A percentile compares a stretch with the other conserved stretches of the same genome.
Conservation (phyloP, 495 filamentous ascomycete species). For the Lasiosphaeria ovina region DNA sequence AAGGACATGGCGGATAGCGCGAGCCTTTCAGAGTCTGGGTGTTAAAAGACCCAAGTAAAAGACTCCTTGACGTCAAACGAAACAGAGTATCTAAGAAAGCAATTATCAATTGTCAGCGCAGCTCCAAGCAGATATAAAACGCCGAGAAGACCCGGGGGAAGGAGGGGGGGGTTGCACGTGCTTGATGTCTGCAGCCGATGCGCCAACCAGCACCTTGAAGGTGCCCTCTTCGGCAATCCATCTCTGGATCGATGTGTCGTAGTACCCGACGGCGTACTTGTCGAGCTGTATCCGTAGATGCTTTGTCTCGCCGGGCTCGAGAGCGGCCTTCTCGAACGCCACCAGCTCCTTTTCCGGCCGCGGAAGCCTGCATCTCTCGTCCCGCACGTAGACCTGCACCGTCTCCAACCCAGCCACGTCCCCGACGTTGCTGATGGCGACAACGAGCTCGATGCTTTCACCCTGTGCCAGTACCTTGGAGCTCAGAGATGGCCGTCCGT, state of each 20-base stretch:
- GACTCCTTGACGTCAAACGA: constrained; percentile 57
- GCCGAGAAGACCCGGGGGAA: neutral
- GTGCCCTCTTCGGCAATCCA: constrained; percentile 79
- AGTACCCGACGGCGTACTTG: constrained; percentile 79
- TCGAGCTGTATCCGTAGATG: constrained; percentile 63
- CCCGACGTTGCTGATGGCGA: constrained; percentile 70
- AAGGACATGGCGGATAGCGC: too few relatives aligned
- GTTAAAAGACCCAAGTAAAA: constrained; percentile 55
- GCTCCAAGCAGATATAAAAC: constrained; percentile 1
- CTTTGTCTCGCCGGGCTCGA: constrained; percentile 68
- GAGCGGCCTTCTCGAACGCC: constrained; percentile 73
- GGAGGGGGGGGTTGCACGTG: constrained; percentile 21
- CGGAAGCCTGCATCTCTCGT: constrained; percentile 53
- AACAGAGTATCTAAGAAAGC: constrained; percentile 38
- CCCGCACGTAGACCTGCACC: constrained; percentile 73
- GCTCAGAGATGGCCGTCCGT: constrained; percentile 58
- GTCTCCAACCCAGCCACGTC: constrained; percentile 65
- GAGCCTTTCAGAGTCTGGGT: too few relatives aligned
- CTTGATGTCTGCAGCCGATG: constrained; percentile 49
- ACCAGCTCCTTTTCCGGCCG: constrained; percentile 76
- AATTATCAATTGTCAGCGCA: too few relatives aligned
- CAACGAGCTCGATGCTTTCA: constrained; percentile 56
- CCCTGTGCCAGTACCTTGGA: constrained; percentile 48
- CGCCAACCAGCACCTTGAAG: constrained; percentile 66
- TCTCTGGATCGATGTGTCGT: constrained; percentile 63